phyloP scores from a whole-genome alignment of 2,329 filamentous ascomycete species.

The Verticillium longisporum region DNA sequence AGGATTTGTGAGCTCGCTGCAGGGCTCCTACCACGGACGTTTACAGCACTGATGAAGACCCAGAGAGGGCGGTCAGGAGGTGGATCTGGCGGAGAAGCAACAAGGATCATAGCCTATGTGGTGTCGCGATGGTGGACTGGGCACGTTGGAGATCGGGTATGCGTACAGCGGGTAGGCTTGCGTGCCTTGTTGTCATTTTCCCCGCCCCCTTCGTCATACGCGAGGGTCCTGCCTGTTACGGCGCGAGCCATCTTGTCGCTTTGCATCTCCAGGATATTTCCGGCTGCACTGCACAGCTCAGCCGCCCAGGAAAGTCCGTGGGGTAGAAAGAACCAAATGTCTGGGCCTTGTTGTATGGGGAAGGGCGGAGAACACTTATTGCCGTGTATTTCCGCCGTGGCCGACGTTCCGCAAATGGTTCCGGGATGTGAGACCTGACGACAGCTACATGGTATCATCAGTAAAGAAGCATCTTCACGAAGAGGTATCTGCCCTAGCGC shows the following conservation, averaged over 20 bases:
- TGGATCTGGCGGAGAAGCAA: background rate
- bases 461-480: background rate
- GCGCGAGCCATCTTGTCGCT: background rate
- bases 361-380: background rate
- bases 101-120: background rate
- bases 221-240: background rate
- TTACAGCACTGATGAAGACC: background rate
- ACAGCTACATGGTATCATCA: background rate
- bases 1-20: background rate
- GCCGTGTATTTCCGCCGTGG: background rate
- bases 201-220: background rate
- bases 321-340: background rate
- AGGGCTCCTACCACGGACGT: background rate
- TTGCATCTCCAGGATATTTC: background rate
- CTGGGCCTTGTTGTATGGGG: background rate
- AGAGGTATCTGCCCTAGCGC: no score
- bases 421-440: background rate
- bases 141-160: background rate
- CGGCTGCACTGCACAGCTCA: background rate
- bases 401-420: background rate
- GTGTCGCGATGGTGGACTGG: background rate
- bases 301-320: background rate
- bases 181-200: background rate
- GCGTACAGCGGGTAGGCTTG: background rate
- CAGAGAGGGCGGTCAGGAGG: background rate